Evolutionary conservation across 2,329 filamentous ascomycete species (phyloP), one percentile per base, ranked within the genome.

Genomic region (Harringtonia aguacate): DNA sequence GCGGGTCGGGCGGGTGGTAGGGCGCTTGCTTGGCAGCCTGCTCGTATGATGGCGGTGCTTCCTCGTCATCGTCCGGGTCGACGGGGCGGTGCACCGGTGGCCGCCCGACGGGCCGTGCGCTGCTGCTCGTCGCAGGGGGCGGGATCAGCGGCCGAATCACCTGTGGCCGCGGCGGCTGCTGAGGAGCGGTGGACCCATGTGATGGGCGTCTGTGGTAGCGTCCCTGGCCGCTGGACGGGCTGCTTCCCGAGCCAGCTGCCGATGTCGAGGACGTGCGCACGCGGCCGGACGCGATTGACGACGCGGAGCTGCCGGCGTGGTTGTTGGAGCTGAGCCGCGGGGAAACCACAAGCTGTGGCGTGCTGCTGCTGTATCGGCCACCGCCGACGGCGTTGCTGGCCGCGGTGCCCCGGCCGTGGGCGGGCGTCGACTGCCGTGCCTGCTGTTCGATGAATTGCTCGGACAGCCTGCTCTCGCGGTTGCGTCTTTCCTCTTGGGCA

Each of bases 401-500:
- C 8, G 17, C 9, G 14, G 27, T 28, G 29, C 30, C 29, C 22
- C 42, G 36, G 6, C 38, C 41, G 4, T 29, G n/a, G 70, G 71
- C 46, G 30, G 53, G 14, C 46, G 48, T 9, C 46, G 40, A 42
- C 41, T 63, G 60, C 7, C 66, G 63, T 7, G 66, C 73, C 56
- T 81, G 76, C 50, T 79, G 77, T 52, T 83, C 77, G 45, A 88
- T 84, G 51, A 73, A 84, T 49, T 80, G 77, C 55, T 84, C 79
- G 0, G 80, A 84, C 1, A 86, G 67, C 46, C 77, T 67, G 44
- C 77, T 79, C 58, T 88, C 81, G n/a, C 77, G 69, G 12, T 71
- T 68, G 8, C 81, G 72, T 1, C 80, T 74, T 10, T 75, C 77
- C 39, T 79, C 73, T 40, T 77, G 72, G 8, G 57, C 53, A n/a